A percentile compares a stretch with the other conserved stretches of the same genome.
phyloP scores from a whole-genome alignment of 805 yeast genomes.

The Kodamaea fukazawae region DNA sequence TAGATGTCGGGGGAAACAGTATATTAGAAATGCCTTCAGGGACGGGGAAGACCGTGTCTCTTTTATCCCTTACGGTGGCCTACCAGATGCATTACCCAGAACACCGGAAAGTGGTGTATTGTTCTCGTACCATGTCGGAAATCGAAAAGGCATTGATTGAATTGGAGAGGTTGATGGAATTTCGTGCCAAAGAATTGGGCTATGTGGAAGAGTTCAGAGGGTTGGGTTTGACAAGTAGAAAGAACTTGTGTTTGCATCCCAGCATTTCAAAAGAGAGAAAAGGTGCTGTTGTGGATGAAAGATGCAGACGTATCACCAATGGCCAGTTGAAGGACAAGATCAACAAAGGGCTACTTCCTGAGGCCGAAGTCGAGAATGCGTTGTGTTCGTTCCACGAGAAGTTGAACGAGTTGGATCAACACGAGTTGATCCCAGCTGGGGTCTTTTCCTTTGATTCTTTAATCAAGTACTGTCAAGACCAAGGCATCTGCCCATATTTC shows the following conservation, averaged over 20 bases:
- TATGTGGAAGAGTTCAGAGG: conserved; percentile 90
- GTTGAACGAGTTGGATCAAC: conserved; percentile 81
- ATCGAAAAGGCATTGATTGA: conserved; percentile 96
- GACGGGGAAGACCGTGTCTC: conserved; percentile 94
- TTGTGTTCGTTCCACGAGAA: conserved; percentile 92
- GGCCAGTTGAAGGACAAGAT: conserved; percentile 75
- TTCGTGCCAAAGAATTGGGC: conserved; percentile 78
- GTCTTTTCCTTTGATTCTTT: conserved; percentile 91
- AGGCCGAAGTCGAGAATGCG: conserved; percentile 37
- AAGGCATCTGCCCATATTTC: conserved; percentile 91
- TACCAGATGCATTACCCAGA: conserved; percentile 95
- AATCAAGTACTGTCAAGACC: conserved; percentile 69
- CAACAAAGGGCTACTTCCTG: conserved; percentile 48
- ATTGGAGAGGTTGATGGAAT: conserved; percentile 83
- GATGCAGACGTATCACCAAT: conserved; percentile 90
- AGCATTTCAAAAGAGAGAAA: conserved; percentile 81
- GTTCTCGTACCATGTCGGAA: conserved; percentile 99
- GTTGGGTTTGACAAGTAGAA: conserved; percentile 89
- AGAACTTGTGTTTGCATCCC: conserved; percentile 91
- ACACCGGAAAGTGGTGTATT: conserved; percentile 88
- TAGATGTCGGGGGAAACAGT: conserved; percentile 96
- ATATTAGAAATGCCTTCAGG: conserved; percentile 99
- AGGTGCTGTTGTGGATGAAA: conserved; percentile 92
- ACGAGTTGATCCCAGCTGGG: conserved; percentile 85
- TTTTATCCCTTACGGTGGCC: conserved; percentile 87